phyloP scores from a whole-genome alignment of 164 flowering plant species.

The Litsea cubeba region DNA sequence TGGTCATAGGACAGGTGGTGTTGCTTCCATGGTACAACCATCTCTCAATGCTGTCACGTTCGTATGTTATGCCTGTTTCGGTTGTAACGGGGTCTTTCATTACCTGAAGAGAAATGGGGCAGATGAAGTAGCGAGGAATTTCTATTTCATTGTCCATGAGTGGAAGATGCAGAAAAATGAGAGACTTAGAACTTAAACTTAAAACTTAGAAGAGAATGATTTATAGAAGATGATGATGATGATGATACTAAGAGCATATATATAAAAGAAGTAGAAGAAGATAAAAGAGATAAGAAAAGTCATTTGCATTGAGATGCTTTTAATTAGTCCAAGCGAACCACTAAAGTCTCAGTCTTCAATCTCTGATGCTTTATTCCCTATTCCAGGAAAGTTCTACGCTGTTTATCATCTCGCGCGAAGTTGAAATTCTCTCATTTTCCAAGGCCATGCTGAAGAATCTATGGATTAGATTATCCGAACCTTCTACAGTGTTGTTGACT shows the following conservation, averaged over 20 bases:
- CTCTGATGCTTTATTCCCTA: not conserved
- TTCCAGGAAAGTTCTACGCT: not conserved
- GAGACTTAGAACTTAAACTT: not conserved
- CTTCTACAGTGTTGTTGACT: too few relatives aligned
- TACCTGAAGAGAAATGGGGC: slow-evolving; percentile 70
- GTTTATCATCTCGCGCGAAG: not conserved
- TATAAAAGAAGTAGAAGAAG: not conserved
- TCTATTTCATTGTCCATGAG: slow-evolving; percentile 26
- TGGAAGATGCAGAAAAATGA: slow-evolving; percentile 9
- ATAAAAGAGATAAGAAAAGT: not conserved
- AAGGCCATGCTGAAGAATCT: too few relatives aligned
- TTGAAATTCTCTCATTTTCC: not conserved
- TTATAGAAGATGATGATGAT: not conserved
- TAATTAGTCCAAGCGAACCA: not conserved
- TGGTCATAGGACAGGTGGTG: slow-evolving; percentile 58
- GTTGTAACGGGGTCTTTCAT: slow-evolving; percentile 72
- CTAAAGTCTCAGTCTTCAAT: too few relatives aligned
- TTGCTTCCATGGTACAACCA: slow-evolving; percentile 39
- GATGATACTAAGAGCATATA: not conserved
- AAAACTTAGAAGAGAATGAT: not conserved
- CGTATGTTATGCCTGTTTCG: slow-evolving; percentile 66
- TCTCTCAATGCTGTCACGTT: slow-evolving; percentile 55
- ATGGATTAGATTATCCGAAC: too few relatives aligned
- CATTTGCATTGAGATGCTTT: not conserved
- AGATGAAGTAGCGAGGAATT: slow-evolving; percentile 51